Conservation (phyloP, 2,329 filamentous ascomycete species). For the Passalora sequoiae region DNA sequence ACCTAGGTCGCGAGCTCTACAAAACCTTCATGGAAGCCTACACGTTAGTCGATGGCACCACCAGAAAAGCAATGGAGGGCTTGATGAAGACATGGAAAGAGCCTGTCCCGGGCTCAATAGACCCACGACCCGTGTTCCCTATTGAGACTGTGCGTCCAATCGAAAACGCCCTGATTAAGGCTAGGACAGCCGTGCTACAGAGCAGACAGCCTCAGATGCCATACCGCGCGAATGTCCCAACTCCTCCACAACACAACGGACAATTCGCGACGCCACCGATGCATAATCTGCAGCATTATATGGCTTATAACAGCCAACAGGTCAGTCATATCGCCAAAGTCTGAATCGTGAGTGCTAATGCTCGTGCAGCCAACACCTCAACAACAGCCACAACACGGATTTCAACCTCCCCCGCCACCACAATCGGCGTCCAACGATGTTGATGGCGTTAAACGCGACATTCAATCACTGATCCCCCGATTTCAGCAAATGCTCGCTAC, state of each 20-base stretch:
- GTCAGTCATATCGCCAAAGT: no score
- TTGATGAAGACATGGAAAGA: constrained; percentile 99
- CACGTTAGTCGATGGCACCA: constrained; percentile 74
- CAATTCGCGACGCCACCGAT: constrained; percentile 37
- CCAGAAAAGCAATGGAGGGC: constrained; percentile 88
- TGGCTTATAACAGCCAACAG: constrained; percentile 34
- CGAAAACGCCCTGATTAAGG: constrained; percentile 89
- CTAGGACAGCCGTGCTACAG: constrained; percentile 58
- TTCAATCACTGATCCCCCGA: constrained; percentile 69
- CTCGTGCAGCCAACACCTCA: constrained; percentile 22
- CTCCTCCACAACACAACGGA: constrained; percentile 56
- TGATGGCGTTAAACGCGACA: constrained; percentile 74
- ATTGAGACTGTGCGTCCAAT: constrained; percentile 82
- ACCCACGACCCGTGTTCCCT: constrained; percentile 86
- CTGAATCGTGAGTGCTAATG: no score
- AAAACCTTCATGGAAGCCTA: constrained; percentile 97
- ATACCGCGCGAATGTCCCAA: constrained; percentile 64
- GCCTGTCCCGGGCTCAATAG: constrained; percentile 86
- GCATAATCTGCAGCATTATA: constrained; percentile 31
- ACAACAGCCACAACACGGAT: constrained; percentile 20
- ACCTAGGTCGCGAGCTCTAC: constrained; percentile 86
- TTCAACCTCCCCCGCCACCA: constrained; percentile 16
- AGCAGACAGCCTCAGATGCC: constrained; percentile 50
- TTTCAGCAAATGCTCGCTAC: constrained; percentile 69
- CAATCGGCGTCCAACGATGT: constrained; percentile 19